Conservation (phyloP, 805 yeast species). For the Komagataella phaffii region DNA sequence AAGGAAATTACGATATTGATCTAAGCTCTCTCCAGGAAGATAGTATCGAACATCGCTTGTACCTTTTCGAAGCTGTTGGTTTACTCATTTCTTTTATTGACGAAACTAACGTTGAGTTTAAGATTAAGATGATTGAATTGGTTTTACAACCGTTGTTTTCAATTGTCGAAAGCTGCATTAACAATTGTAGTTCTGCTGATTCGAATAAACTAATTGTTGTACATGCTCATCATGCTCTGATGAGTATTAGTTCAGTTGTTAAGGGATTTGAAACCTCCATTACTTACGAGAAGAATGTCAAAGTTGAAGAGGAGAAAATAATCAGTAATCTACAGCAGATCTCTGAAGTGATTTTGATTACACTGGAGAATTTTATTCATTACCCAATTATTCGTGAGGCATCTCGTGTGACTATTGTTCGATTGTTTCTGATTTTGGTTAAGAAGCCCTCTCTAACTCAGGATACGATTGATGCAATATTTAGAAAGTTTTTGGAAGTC, state of each 20-base stretch:
- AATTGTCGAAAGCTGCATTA: constrained; percentile 54
- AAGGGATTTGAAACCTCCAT: constrained; percentile 58
- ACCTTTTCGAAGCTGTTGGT: constrained; percentile 81
- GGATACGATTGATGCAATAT: constrained; percentile 24
- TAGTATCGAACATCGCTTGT: constrained; percentile 64
- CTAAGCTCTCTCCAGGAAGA: constrained; percentile 32
- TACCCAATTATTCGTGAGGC: constrained; percentile 71
- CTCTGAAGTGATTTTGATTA: constrained; percentile 72
- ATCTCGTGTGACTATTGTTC: constrained; percentile 73
- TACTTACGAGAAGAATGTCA: background rate
- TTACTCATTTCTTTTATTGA: constrained; percentile 42
- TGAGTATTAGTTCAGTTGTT: constrained; percentile 84
- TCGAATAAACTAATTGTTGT: constrained; percentile 33
- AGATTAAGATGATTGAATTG: constrained; percentile 40
- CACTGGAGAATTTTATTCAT: constrained; percentile 61
- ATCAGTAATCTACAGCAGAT: constrained; percentile 17
- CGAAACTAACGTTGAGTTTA: constrained; percentile 25
- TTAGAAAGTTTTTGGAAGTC: constrained; percentile 61
- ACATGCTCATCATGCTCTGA: constrained; percentile 75
- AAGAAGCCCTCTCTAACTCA: constrained; percentile 25
- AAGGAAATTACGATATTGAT: constrained; percentile 14
- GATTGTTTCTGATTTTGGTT: constrained; percentile 68
- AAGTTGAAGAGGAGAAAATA: background rate
- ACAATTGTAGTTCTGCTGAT: constrained; percentile 16
- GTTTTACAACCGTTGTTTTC: constrained; percentile 66